Conservation (phyloP, 2,329 filamentous ascomycete genomes). For the Dactylonectria macrodidyma region DNA sequence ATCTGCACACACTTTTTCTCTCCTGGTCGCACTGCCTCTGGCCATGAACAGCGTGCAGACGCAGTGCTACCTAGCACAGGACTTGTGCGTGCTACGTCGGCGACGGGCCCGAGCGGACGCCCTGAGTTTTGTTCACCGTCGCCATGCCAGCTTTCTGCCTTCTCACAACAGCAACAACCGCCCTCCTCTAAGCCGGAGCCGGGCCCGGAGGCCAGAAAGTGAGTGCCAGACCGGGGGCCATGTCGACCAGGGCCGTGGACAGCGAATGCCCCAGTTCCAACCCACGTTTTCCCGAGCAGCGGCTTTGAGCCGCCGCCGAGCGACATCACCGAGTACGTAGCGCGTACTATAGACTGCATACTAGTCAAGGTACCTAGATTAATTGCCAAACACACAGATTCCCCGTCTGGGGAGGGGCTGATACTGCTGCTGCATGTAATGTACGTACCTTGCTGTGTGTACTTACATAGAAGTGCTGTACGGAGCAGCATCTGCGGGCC, state of each 20-base stretch:
- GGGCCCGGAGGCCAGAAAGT: conserved; percentile 34
- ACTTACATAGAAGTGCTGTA: too few relatives aligned
- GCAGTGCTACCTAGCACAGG: conserved; percentile 5
- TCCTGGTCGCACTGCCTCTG: conserved; percentile 12
- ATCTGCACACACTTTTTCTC: conserved; percentile 3
- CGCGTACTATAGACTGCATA: too few relatives aligned
- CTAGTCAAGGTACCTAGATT: neutral
- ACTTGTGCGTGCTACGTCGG: conserved; percentile 24
- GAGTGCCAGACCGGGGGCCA: conserved; percentile 40
- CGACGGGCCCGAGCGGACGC: conserved; percentile 33
- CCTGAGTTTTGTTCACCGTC: conserved; percentile 42
- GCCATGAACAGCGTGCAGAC: neutral
- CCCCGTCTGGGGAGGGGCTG: conserved; percentile 13
- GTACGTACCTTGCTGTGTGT: neutral
- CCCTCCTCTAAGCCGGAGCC: conserved; percentile 28
- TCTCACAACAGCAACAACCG: conserved; percentile 16
- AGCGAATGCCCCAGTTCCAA: conserved; percentile 31
- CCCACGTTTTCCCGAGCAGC: conserved; percentile 43
- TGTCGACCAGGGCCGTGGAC: conserved; percentile 39
- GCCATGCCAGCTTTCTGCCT: conserved; percentile 22
- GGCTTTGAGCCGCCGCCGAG: conserved; percentile 31
- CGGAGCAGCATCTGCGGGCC: conserved; percentile 4
- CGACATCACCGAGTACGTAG: neutral
- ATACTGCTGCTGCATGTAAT: conserved; percentile 23
- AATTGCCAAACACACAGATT: conserved; percentile 20